Evolutionary conservation across 2,329 filamentous ascomycete species (phyloP), one percentile per base, ranked within the genome.

Genomic region (Colletotrichum kahawae): DNA sequence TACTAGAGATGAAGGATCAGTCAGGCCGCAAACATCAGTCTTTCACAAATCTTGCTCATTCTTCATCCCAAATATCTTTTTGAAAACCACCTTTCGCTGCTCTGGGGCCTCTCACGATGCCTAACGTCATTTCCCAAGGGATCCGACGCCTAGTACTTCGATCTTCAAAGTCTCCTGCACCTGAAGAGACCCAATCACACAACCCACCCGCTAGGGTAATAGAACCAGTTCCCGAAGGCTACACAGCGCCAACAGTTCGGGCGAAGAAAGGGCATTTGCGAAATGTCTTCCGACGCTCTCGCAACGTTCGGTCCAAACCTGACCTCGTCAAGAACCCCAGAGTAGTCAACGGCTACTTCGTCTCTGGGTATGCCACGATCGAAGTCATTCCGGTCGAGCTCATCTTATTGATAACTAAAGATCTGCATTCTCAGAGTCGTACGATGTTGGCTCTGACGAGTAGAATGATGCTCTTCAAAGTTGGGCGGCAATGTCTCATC

Each of bases 351-450:
- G n/a, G 43, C 0, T 51, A 51, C 43, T 13, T 21, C 10, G 1
- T 51, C 6, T 51, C 43, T 2, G 43, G 43, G n/a, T 51, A 51
- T n/a, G 43, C 43, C 18, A 51, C 43, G n/a, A 51, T 51, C 0
- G 43, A 51, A 51, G 1, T 48, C 38, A 48, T 48, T 48, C 38
- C 38, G 1, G 38, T 5, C 38, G 38, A 48, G 38, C 38, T 48
- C 38, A n/a, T n/a, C 12, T 0, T 48, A 0, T 48, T 48, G 3
- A 0, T n/a, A 0, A 0, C 38, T 0, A 48, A 48, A 48, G 0
- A 1, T 43, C 18, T 43, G 4, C 24, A 24, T 24, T 24, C 24
- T 24, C 24, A n/a, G n/a, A n/a, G n/a, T n/a, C n/a, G n/a, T n/a
- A n/a, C n/a, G n/a, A n/a, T 0, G 38, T 48, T 48, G 38, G 38